Evolutionary conservation across 2,329 filamentous ascomycete genomes (phyloP), one percentile per base, ranked within the genome.

Genomic region (Bipolaris sorokiniana): DNA sequence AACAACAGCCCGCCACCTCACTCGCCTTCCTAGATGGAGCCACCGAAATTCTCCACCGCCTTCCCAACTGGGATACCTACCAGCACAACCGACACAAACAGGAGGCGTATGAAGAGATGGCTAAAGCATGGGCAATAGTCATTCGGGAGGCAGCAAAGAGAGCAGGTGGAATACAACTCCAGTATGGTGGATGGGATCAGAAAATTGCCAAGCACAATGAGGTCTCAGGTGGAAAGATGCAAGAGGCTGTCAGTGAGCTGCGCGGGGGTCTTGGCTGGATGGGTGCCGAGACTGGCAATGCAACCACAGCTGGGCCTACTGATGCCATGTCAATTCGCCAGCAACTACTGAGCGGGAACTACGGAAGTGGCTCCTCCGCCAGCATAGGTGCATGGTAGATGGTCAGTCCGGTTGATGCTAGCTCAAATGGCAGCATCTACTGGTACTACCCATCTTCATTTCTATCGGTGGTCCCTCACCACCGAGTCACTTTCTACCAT

Each of bases 91-190:
- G 97, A 68, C 91, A 96, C 80, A 97, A 97, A 77, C 90, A 97
- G 65, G 92, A 92, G 62, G 93, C 94, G 6, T 99, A 99, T 73
- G 94, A 99, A 70, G 95, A 98, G 73, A 93, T 99, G 62, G 89
- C 91, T 23, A 92, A 90, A 70, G 95, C 95, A 1, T 99, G 95
- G 95, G 88, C 91, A 15, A 77, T 96, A 65, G 94, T 97, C 48
- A 90, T 99, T 66, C 89, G 88, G 59, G 95, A 99, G 77, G 92
- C 92, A 1, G 88, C 90, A 20, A 98, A 98, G 81, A 86, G 90
- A 65, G 94, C 92, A 10, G 93, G 92, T 26, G 95, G 95, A 33
- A 95, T 98, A 69, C 88, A 91, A 64, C 74, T 99, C 63, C 91
- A 97, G 70, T 91, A 92, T 45, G 92, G 90, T 51, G 91, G 91